Evolutionary conservation across 2,329 filamentous ascomycete species (phyloP), one percentile per base, ranked within the genome.

Genomic region (Balansia obtecta): DNA sequence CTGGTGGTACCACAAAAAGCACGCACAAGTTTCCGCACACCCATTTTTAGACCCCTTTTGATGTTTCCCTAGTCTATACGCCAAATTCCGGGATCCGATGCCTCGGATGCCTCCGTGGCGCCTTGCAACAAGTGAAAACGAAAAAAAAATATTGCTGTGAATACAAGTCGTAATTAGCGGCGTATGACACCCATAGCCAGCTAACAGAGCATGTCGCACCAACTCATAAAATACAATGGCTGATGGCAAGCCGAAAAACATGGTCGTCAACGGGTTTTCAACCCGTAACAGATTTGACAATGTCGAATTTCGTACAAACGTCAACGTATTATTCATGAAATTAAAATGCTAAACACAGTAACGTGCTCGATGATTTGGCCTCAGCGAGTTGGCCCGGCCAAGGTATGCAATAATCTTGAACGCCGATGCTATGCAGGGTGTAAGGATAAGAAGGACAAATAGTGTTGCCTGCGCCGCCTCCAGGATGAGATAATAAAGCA

Each of bases 371-470:
- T 12, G n/a, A 34, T 33, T 42, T 49, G 18, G 13, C 34, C 15
- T 40, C 18, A 22, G n/a, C 38, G 18, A 39, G 22, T 30, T 34
- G 37, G 2, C 38, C 20, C 43, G 15, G 16, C 13, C 8, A 42
- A 39, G n/a, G 16, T 12, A 44, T 30, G 38, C 37, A 15, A 33
- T 33, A 10, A 44, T 22, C 30, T 37, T 22, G n/a, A 52, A 52
- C 50, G 43, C 47, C 50, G 39, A 46, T 43, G 47, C 50, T 38
- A 46, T 52, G 50, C 47, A 52, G 22, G 22, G 22, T 9, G 46
- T 32, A 41, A 49, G 30, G 37, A 30, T n/a, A 20, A 46, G n/a
- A n/a, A 12, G 39, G n/a, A n/a, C n/a, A 15, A 37, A 27, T 27
- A 8, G 27, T 27, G 27, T 8, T 8, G 8, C 1, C 27, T 27